Base-by-base conservation (phyloP, 2,329 filamentous ascomycete species). In the Colletotrichum sp. region DNA sequence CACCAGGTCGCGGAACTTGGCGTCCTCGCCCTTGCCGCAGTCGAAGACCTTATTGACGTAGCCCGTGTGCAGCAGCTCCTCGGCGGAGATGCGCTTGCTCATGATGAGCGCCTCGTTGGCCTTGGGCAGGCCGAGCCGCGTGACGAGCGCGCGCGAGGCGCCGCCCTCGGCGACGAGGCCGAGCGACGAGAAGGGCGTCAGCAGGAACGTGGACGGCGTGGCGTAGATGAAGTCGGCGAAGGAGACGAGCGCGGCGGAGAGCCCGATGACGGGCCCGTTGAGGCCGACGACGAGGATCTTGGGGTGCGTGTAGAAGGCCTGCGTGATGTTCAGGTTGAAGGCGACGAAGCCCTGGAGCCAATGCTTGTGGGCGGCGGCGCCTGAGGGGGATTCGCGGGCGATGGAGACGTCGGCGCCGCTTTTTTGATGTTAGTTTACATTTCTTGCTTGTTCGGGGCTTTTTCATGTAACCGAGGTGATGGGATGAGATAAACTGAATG, bases 81-180 rank as follows among this genome's bases (percentile, higher is more conserved):
- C 91, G 34, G 91, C 91, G 0, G 88, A 84, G 80, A 99, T 95
- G 61, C 93, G 90, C 84, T 94, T 95, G 81, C 94, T 96, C 94
- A 98, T 97, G 79, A 99, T 93, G 15, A 99, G 90, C 15, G 97
- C 96, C 88, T 99, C 97, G 82, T 98, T 98, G 12, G 96, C 96
- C 83, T 95, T 95, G 75, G 91, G 88, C 67, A 95, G 90, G 1
- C 97, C 97, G 29, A 99, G 88, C 1, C 96, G 89, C 80, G 94
- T 90, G 16, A 97, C 95, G 73, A 99, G 93, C 1, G 93, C 95
- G 71, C 92, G 88, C 19, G 93, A 95, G 1, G 96, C 93, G 63
- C 94, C 95, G 55, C 96, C 97, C 87, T 99, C 97, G 71, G 96
- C 91, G 1, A 99, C 96, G 2, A 99, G 91, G 2, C 97, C 96